Conservation (phyloP, 768 basidiomycete species). For the Coprinopsis cinerea region DNA sequence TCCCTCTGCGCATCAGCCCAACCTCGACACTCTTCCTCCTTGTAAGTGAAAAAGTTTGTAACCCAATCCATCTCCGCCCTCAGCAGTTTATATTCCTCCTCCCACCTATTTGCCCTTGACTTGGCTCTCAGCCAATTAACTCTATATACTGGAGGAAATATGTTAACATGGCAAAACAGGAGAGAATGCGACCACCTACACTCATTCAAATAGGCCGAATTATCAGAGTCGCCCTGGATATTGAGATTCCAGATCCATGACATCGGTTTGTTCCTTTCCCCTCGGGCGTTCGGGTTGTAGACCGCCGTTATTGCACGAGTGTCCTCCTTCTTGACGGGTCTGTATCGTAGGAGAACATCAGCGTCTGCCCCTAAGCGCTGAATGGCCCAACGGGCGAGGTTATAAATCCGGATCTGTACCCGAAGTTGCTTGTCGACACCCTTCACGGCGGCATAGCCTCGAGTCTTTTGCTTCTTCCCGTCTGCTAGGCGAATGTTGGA, state of each 20-base stretch:
- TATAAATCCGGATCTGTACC: neutral
- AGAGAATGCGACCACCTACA: too few species aligned
- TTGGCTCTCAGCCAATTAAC: slow-evolving; percentile 3
- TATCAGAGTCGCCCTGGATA: neutral
- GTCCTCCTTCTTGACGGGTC: neutral
- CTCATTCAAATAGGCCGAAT: neutral
- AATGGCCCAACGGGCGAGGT: neutral
- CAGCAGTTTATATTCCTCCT: neutral
- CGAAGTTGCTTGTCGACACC: neutral
- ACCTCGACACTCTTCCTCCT: too few species aligned
- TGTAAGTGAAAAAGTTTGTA: too few species aligned
- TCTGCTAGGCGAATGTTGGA: too few species aligned
- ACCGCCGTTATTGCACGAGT: slow-evolving; percentile 1
- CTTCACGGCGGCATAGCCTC: neutral
- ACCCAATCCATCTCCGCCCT: slow-evolving; percentile 1
- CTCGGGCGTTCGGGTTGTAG: neutral
- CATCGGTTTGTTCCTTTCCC: neutral
- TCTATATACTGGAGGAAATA: neutral
- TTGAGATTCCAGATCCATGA: slow-evolving; percentile 2
- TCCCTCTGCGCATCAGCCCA: too few species aligned
- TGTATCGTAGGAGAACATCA: neutral
- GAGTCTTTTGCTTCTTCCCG: neutral
- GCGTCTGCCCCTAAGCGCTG: neutral
- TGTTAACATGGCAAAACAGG: too few species aligned
- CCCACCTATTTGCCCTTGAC: neutral